These are phyloP conservation scores for Diplocarpon rosae DNA, from an alignment of 2,329 filamentous ascomycete species.

Conservation along the genomic window DNA sequence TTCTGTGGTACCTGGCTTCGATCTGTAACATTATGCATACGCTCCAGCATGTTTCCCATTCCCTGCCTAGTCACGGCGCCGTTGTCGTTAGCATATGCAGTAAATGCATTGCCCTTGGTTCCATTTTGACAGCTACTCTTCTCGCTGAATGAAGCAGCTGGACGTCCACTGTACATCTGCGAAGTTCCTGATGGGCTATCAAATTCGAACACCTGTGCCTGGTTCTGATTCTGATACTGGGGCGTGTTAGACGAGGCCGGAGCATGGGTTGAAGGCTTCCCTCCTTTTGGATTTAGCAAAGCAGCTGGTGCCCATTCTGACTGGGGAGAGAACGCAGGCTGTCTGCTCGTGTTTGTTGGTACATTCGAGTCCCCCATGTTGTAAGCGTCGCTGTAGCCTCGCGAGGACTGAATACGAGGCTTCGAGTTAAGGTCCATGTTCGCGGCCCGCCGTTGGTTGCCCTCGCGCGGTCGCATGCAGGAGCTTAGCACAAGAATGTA, in stretches of 20 bases:
- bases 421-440: constrained; percentile 24
- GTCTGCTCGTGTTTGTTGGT: constrained; percentile 12
- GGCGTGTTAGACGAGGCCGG: neutral
- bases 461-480: constrained; percentile 22
- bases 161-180: neutral
- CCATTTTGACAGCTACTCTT: neutral
- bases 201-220: constrained; percentile 22
- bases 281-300: constrained; percentile 33
- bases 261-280: too few relatives aligned
- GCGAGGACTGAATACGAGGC: constrained; percentile 8
- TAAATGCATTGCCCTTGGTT: constrained; percentile 13
- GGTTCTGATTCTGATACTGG: constrained; percentile 2
- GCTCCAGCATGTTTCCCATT: constrained; percentile 57
- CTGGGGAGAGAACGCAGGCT: constrained; percentile 10
- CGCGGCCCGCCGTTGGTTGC: constrained; percentile 11
- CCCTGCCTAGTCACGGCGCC: constrained; percentile 27
- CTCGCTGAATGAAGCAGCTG: neutral
- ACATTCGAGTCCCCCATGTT: constrained; percentile 9
- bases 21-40: constrained; percentile 62
- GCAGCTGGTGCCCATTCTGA: constrained; percentile 31
- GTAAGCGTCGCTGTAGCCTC: constrained; percentile 1
- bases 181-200: constrained; percentile 20
- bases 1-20: constrained; percentile 54
- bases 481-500: neutral
- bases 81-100: constrained; percentile 15